Conservation (phyloP, 441 rosid species). For the Mallotus repandus region DNA sequence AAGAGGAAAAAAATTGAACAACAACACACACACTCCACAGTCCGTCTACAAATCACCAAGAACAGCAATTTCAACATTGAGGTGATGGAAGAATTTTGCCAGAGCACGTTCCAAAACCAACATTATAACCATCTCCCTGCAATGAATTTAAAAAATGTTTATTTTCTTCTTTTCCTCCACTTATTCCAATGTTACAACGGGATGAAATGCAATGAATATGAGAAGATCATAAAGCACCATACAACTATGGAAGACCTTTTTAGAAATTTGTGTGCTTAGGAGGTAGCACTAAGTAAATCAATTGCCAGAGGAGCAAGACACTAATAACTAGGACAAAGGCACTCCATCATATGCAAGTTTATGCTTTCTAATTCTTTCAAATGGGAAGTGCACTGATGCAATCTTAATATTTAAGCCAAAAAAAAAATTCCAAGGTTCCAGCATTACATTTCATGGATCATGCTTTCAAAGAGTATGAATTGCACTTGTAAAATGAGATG, state of each 20-base stretch:
- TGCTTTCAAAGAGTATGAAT: neutral
- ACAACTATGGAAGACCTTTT: neutral
- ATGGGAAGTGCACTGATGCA: neutral
- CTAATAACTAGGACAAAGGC: neutral
- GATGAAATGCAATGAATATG: neutral
- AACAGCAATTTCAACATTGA: conserved; percentile 4
- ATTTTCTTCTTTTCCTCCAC: no score
- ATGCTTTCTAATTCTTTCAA: neutral
- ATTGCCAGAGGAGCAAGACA: neutral
- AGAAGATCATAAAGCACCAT: neutral
- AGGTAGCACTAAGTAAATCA: neutral
- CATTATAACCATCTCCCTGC: conserved; percentile 79
- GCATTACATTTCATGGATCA: no score
- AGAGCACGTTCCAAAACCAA: conserved; percentile 84
- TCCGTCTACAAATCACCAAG: neutral
- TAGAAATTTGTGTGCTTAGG: no score
- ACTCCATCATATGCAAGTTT: neutral
- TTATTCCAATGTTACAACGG: no score
- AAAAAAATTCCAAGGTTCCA: neutral
- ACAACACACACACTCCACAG: neutral
- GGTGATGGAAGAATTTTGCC: conserved; percentile 64
- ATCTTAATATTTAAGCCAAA: no score
- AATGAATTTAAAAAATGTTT: conserved; percentile 6
- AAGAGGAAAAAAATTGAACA: neutral
- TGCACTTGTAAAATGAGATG: neutral